Conservation (phyloP, 805 yeast species). For the Saccharomycopsis microspora region DNA sequence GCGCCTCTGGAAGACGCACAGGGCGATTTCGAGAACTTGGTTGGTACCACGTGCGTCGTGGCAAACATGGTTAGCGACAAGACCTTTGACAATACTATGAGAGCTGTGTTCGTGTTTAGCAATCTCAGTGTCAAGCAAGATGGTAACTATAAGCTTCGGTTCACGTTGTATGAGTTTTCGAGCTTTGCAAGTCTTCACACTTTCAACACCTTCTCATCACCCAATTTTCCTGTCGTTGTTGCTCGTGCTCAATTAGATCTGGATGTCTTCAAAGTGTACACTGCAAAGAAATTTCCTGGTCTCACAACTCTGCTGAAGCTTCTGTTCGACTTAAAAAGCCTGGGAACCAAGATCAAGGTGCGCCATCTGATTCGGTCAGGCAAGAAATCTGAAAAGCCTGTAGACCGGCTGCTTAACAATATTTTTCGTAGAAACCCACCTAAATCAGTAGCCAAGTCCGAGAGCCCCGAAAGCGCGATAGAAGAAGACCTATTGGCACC, state of each 20-base stretch:
- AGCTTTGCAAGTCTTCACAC: conserved; percentile 4
- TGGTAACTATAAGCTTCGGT: conserved; percentile 14
- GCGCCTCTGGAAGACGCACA: neutral
- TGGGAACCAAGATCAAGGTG: conserved; percentile 16
- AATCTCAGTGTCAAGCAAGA: conserved; percentile 17
- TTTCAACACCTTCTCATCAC: conserved; percentile 4
- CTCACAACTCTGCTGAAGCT: conserved; percentile 28
- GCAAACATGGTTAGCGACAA: conserved; percentile 16
- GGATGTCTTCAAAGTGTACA: conserved; percentile 26
- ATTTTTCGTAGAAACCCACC: neutral
- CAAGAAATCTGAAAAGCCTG: conserved; percentile 3
- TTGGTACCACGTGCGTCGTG: conserved; percentile 16
- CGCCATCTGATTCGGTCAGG: conserved; percentile 35
- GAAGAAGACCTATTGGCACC: too few species aligned
- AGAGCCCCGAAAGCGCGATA: too few species aligned
- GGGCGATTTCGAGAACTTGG: conserved; percentile 12
- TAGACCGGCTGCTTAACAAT: neutral
- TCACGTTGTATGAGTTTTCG: conserved; percentile 13
- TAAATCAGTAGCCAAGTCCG: neutral
- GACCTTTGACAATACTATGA: conserved; percentile 3
- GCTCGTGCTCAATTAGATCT: conserved; percentile 22
- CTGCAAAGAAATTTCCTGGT: conserved; percentile 35
- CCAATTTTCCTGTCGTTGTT: conserved; percentile 3
- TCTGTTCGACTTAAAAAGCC: conserved; percentile 16
- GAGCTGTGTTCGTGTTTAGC: conserved; percentile 16